Conservation (phyloP, 2,329 filamentous ascomycete species). For the Pseudohalonectria lignicola region DNA sequence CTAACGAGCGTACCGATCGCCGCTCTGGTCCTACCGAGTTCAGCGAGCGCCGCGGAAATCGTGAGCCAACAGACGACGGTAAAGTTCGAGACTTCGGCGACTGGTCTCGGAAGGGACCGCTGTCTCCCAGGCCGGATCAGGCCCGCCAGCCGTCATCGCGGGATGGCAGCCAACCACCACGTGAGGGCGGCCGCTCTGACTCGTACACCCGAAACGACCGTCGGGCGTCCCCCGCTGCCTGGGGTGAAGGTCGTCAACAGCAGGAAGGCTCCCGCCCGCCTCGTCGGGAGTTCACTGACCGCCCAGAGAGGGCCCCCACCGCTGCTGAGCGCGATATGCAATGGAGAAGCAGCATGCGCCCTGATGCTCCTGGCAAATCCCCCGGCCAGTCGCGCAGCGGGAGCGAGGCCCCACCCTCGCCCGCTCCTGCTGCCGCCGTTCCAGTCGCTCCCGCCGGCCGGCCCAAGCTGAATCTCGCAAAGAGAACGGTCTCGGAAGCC, state of each 20-base stretch:
- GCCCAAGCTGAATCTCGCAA: conserved; percentile 77
- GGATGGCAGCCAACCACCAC: conserved; percentile 41
- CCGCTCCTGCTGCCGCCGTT: conserved; percentile 37
- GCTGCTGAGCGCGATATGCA: conserved; percentile 88
- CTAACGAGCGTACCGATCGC: conserved; percentile 34
- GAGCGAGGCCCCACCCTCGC: conserved; percentile 66
- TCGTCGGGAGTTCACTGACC: conserved; percentile 64
- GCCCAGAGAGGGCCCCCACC: conserved; percentile 64
- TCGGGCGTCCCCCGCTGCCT: conserved; percentile 59
- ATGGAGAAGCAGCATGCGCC: conserved; percentile 86
- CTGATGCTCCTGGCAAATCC: conserved; percentile 56
- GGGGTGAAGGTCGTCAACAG: conserved; percentile 55
- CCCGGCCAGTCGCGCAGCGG: conserved; percentile 59
- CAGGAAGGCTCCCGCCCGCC: conserved; percentile 73
- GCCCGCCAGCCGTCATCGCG: conserved; percentile 39
- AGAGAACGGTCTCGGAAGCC: conserved; percentile 79
- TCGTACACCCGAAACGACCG: conserved; percentile 47
- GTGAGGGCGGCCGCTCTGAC: conserved; percentile 47
- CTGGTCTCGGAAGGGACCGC: conserved; percentile 91
- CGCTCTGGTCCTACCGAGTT: conserved; percentile 34
- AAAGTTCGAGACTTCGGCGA: conserved; percentile 73
- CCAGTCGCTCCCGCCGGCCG: conserved; percentile 45
- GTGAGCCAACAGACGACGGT: conserved; percentile 60
- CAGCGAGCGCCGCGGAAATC: conserved; percentile 57
- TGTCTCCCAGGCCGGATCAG: conserved; percentile 56